These are phyloP conservation scores for Fusarium circinatum DNA, from an alignment of 2,329 filamentous ascomycete genomes.

Conservation along the genomic window DNA sequence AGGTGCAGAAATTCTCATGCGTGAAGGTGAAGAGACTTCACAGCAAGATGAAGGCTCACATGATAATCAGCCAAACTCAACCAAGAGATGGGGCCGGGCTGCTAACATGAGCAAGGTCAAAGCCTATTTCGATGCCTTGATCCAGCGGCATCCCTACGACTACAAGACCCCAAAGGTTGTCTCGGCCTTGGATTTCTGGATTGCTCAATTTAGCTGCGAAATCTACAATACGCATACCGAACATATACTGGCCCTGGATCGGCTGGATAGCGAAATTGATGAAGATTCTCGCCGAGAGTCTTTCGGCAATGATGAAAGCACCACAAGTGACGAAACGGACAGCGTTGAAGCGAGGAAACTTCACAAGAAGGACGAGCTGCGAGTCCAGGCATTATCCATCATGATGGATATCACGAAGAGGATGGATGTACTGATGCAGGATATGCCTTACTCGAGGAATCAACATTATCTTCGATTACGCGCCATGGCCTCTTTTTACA, in stretches of 20 bases:
- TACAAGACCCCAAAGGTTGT: slow-evolving; percentile 66
- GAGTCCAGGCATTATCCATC: slow-evolving; percentile 63
- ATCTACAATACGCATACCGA: slow-evolving; percentile 77
- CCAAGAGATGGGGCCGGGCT: slow-evolving; percentile 54
- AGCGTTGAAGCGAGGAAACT: slow-evolving; percentile 30
- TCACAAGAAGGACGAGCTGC: slow-evolving; percentile 53
- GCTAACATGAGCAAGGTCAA: slow-evolving; percentile 58
- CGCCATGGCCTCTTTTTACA: slow-evolving; percentile 79
- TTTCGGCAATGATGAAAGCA: slow-evolving; percentile 32
- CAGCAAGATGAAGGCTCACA: slow-evolving; percentile 4
- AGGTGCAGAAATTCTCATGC: slow-evolving; percentile 84
- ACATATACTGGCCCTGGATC: slow-evolving; percentile 58
- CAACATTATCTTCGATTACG: slow-evolving; percentile 74
- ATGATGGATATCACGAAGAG: slow-evolving; percentile 72
- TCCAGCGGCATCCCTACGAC: slow-evolving; percentile 79
- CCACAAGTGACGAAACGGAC: slow-evolving; percentile 34
- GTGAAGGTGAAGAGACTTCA: slow-evolving; percentile 57
- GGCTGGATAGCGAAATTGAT: slow-evolving; percentile 46
- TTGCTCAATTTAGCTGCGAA: slow-evolving; percentile 83
- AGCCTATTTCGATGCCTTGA: slow-evolving; percentile 79
- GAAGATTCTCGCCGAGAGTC: slow-evolving; percentile 30
- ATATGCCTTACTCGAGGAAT: slow-evolving; percentile 76
- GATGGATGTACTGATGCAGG: slow-evolving; percentile 77
- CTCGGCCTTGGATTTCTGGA: slow-evolving; percentile 81
- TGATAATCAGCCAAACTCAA: not conserved